Base-by-base conservation (phyloP, 2,329 filamentous ascomycete species). In the Thelonectria rubi region DNA sequence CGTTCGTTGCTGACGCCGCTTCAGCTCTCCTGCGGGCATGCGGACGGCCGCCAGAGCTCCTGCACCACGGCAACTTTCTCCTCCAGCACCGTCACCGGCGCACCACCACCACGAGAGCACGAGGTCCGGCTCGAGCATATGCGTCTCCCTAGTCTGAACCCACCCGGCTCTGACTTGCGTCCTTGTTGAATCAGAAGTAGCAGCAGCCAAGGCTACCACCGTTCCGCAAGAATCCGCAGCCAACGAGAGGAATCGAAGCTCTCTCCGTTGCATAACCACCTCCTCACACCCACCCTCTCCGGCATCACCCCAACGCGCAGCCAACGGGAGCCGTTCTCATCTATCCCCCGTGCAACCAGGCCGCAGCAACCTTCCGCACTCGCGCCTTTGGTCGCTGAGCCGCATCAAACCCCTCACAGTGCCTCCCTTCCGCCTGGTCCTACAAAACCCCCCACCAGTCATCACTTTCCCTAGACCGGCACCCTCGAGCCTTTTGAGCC, bases 361-460 rank as follows among this genome's bases (percentile, higher is more conserved):
- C 50, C 57, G 60, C 67, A 65, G 52, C 54, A 66, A 54, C 58
- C 56, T 55, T 63, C 62, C 64, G 52, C 62, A n/a, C 60, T 56
- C 50, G 42, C 62, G 50, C 52, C 55, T 55, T 50, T 55, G 37
- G 48, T 61, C 63, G 62, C 66, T 68, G 69, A 72, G 69, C 69
- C 69, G 65, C 66, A 72, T 60, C 63, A 64, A 53, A 57, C 55
- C 55, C 48, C 50, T 58, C 62, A 56, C 55, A 48, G 54, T 49
- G 48, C 50, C 50, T 30, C 32, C 48, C 39, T 57, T 66, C 52
- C 39, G 45, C 62, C 62, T 55, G 50, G 58, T 64, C 52, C 64
- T 72, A 69, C 68, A 70, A 72, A 72, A 72, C 54, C 68, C 69
- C 24, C 69, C 62, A 42, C 66, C 65, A 60, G 65, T 60, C 68